Evolutionary conservation across 176 grass and related monocot species (phyloP), one percentile per base, ranked within the genome.

Genomic region (Oryza australiensis): DNA sequence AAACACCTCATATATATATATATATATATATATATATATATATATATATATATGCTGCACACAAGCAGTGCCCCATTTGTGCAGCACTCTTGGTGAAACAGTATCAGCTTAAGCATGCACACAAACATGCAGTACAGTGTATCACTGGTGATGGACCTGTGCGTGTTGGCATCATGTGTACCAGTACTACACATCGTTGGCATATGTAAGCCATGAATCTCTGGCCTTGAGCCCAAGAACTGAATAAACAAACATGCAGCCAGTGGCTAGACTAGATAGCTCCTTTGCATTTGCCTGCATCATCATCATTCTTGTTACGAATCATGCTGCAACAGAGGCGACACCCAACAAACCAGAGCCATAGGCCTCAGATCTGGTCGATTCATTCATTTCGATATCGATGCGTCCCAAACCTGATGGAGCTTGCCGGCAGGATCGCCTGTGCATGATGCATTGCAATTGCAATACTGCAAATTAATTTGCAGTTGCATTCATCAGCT

Each of bases 301-400:
- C 73, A 26, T 51, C 33, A 60, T 13, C 18, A 60, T 60, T 9
- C 45, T 24, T 59, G 45, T 35, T 51, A 12, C 66, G 2, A 6
- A 59, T 42, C 79, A 70, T 62, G 66, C 66, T 29, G 33, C 48
- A 70, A 29, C 49, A 60, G 23, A 60, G 79, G 48, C 49, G 33
- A 9, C 66, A 81, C 30, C 49, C 29, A 29, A 60, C 72, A 75
- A 75, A 34, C 24, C 49, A 41, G 22, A 60, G 65, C 23, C n/a
- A 37, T 34, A 40, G 30, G 12, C 23, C 66, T 3, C 79, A 71
- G 79, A 62, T 81, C 79, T 81, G 66, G 79, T 71, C 66, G 48
- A 71, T 70, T 37, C 35, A 37, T 37, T 37, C 35, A 37, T 9
- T 40, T 49, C 45, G 67, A 4, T 5, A 35, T 60, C 55, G 55